Base-by-base conservation (phyloP, 768 basidiomycete species). In the Nidularia pulvinata region DNA sequence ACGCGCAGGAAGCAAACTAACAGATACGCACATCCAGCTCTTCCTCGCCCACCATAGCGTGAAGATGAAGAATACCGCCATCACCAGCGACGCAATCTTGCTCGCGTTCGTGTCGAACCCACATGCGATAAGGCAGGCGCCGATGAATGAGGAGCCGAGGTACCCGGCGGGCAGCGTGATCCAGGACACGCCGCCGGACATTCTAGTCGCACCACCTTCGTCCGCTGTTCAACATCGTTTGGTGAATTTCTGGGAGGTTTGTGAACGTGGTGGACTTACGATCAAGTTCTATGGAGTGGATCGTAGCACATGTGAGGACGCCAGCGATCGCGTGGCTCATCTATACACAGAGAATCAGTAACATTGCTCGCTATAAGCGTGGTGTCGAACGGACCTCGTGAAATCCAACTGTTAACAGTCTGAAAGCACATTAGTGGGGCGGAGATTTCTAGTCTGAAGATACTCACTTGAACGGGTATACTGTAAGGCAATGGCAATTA, bases 391-490 rank as follows among this genome's bases (percentile, higher is more conserved):
- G 55, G 59, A 88, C 91, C 75, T 94, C 92, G 69, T 94, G 92
- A 65, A 94, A 93, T 47, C 92, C 92, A 46, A 94, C 92, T 1
- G 92, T 93, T 49, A 93, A 78, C 50, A 93, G 67, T 61, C 91
- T 91, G 58, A 30, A 57, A 19, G 52, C 39, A 7, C 14, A 14
- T 52, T 37, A 37, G 7, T 39, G 50, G 14, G 48, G 11, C 33
- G 49, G 11, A 52, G 16, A 19, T 19, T 19, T 19, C 19, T 19
- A 19, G 19, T 19, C 19, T 25, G 6, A 50, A 55, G 53, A 46
- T n/a, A 56, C 85, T 70, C 70, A 92, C 92, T 94, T 94, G 82
- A 94, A 94, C 4, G 92, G 93, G 67, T 94, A 94, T 64, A 94
- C 91, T 93, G 37, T 14, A 36, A 34, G 7, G 36, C 7, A 51